Base-by-base conservation (phyloP, 2,329 filamentous ascomycete genomes). In the Lithohypha guttulata region DNA sequence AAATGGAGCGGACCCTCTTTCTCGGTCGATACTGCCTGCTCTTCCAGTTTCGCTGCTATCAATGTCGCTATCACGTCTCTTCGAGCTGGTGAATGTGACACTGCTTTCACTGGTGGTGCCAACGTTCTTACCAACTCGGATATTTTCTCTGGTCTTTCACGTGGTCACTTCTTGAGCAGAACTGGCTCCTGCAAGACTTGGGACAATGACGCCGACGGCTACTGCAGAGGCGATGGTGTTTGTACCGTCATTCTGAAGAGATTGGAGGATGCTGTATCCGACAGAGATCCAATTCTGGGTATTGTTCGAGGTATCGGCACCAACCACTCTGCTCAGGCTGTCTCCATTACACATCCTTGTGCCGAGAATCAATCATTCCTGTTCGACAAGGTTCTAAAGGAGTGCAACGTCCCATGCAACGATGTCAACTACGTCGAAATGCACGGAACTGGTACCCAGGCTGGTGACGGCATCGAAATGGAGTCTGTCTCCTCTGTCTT, bases 41-140 rank as follows among this genome's bases (percentile, higher is more conserved):
- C 81, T 0, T 84, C 80, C 1, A 80, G 77, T 46, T 67, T 82
- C 7, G 78, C 80, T 3, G 80, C 80, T 1, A 77, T 86, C 32
- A 77, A 84, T 49, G 63, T 83, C 2, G 73, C 76, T 3, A 87
- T 83, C 59, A 79, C 78, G 6, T 76, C 83, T 0, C 66, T 87
- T 7, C 81, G 79, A 73, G 72, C 74, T 4, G 77, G 79, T 39
- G 84, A 91, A 49, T 84, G 80, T 46, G 84, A 91, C 53, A 87
- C 81, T 7, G 84, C 83, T 1, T 75, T 86, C 20, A 80, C 83
- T 2, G 84, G 84, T 42, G 84, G 84, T 45, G 64, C 84, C 14
- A 85, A 83, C 35, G 77, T 85, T 43, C 67, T 86, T 60, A 86
- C 81, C 37, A 86, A 85, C 61, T 81, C 83, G 0, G 82, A 87